Evolutionary conservation across 371 early-diverging fungal species (phyloP), one percentile per base, ranked within the genome.

Genomic region (Thermomucor indicae-seudaticae): DNA sequence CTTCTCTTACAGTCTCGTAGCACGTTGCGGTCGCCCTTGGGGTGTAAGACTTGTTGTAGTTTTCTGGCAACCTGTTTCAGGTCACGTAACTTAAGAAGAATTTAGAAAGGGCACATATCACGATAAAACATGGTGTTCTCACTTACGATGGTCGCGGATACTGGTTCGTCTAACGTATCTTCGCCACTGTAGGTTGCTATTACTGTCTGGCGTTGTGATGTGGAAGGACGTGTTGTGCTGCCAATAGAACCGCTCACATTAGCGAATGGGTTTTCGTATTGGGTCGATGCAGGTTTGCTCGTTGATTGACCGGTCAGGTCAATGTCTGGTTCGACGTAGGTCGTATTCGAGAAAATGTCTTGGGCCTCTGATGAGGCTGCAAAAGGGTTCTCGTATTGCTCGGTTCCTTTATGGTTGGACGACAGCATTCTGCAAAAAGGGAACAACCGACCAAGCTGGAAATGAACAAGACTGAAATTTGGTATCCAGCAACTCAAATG

Each of bases 131-230:
- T 8, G 11, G 40, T 14, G 19, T 7, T 20, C 28, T 16, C 17
- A 41, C 78, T 53, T 79, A 91, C 91, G 58, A 91, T 76, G 23
- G 92, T 91, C 32, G 72, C 85, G 19, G 83, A 80, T 14, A 96
- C 90, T 19, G 97, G 94, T 62, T 96, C 97, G 65, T 96, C 97
- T 35, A 96, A 78, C 16, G 97, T 95, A 71, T 95, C 81, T 57
- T 62, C 57, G 3, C 60, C 62, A 3, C 64, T 56, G 34, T 62
- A 66, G 28, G 3, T 31, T 42, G 38, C 8, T 35, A 22, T 2
- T 22, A 43, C 23, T 42, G 20, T 42, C n/a, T n/a, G n/a, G 45
- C 25, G 29, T 17, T 17, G 19, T 43, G 56, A 8, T 49, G 19
- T 5, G 53, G 14, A 24, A 49, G 47, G 1, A 43, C 27, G 10